phyloP scores from a whole-genome alignment of 2,329 filamentous ascomycete species.

The Shiraia bambusicola region DNA sequence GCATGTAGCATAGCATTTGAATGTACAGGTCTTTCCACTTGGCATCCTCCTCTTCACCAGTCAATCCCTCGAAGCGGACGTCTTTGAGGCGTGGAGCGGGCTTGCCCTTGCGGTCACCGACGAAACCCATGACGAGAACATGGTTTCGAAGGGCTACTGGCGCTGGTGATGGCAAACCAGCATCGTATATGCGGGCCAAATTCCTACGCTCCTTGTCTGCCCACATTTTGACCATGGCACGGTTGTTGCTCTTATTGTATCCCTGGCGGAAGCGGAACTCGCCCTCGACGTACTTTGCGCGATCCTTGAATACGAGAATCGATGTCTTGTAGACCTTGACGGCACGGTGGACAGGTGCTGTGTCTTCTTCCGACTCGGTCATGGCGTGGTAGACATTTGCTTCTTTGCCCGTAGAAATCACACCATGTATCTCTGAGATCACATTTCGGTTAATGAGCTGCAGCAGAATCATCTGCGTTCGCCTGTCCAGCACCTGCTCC shows the following conservation, averaged over 20 bases:
- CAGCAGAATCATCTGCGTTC: constrained; percentile 91
- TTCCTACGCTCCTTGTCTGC: constrained; percentile 98
- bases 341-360: constrained; percentile 67
- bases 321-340: constrained; percentile 99
- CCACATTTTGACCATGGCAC: constrained; percentile 98
- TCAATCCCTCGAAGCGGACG: constrained; percentile 69
- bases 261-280: constrained; percentile 90
- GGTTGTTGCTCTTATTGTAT: constrained; percentile 91
- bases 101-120: constrained; percentile 83
- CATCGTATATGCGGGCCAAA: constrained; percentile 76
- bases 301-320: constrained; percentile 96
- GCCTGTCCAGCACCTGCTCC: constrained; percentile 90
- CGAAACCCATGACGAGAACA: constrained; percentile 90
- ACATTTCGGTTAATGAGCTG: constrained; percentile 93
- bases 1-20: constrained; percentile 85
- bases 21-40: constrained; percentile 80
- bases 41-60: constrained; percentile 56
- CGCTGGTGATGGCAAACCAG: constrained; percentile 87
- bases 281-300: constrained; percentile 91
- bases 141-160: constrained; percentile 89
- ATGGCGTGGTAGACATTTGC: constrained; percentile 96
- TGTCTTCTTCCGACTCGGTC: constrained; percentile 56
- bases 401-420: constrained; percentile 95
- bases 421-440: constrained; percentile 89
- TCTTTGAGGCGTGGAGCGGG: constrained; percentile 88